Percentiles rank a stretch among this genome's conserved stretches.
phyloP scores from a whole-genome alignment of 495 filamentous ascomycete genomes.

The Extremus antarcticus region DNA sequence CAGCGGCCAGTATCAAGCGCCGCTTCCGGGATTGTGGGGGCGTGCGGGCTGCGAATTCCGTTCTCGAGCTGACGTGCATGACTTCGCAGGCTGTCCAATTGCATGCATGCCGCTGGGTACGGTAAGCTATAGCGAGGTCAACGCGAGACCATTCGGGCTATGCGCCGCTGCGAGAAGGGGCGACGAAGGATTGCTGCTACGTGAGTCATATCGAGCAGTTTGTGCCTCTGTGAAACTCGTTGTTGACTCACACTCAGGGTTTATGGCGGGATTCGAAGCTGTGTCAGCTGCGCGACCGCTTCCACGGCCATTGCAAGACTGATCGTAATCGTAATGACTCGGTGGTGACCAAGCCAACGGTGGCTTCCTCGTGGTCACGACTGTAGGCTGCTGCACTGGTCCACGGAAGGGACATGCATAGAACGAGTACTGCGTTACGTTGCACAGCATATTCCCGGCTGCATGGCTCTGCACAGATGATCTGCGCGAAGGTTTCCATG shows the following conservation, averaged over 20 bases:
- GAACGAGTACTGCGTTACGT: not conserved
- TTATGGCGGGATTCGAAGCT: constrained; percentile 5
- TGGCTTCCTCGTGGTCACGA: no score
- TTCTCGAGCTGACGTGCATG: not conserved
- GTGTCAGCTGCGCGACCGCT: not conserved
- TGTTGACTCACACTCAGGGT: not conserved
- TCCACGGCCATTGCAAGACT: constrained; percentile 1
- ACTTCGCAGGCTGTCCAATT: constrained; percentile 4
- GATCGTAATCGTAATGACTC: no score
- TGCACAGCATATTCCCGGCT: not conserved
- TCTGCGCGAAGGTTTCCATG: not conserved
- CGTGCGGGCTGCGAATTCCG: not conserved
- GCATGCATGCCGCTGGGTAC: constrained; percentile 3
- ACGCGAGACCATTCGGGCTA: constrained; percentile 8
- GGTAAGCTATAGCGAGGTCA: constrained; percentile 7
- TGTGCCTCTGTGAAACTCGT: not conserved
- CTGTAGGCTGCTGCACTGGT: no score
- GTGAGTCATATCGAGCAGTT: not conserved
- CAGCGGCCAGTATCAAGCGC: not conserved
- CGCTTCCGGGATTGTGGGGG: not conserved
- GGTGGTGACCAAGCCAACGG: no score
- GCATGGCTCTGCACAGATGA: no score
- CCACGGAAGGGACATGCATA: no score
- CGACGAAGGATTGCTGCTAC: not conserved
- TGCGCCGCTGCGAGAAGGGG: constrained; percentile 2